Base-by-base conservation (phyloP, 2,329 filamentous ascomycete species). In the Colletotrichum tanaceti region DNA sequence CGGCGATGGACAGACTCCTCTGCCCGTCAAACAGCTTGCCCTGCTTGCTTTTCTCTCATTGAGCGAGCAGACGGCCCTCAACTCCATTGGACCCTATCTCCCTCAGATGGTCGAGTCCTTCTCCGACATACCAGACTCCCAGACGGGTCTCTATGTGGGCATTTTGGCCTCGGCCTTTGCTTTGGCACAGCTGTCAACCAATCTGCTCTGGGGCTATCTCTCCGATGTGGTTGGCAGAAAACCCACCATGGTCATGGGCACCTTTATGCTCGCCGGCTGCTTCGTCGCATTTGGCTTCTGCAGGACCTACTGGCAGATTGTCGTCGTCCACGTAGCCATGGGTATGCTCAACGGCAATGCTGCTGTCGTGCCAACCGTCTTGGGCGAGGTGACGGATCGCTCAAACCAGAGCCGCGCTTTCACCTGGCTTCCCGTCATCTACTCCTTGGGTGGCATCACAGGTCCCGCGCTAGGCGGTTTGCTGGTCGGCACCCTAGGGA, bases 351-450 rank as follows among this genome's bases (percentile, higher is more conserved):
- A 98, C 78, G 96, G 96, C 60, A 99, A 99, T 75, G 94, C 96
- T 38, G 95, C 93, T 5, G 90, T 98, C 14, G 94, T 99, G 16
- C 95, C 93, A 9, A 98, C 96, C 0, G 97, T 95, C 57, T 80
- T 99, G 57, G 96, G 96, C 47, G 96, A 99, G 79, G 91, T 99
- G 60, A 99, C 96, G 1, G 94, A 98, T 77, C 89, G 93, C 63
- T 96, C 91, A 71, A 99, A 99, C 78, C 96, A 99, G 84, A 96
- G 93, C 75, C 87, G 88, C 61, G 96, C 94, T 0, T 99, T 99
- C 75, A 96, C 93, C 1, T 99, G 97, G 82, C 83, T 99, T 49
- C 96, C 96, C 0, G 91, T 98, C 46, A 91, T 98, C n/a, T 99
- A 99, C 79, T 95, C 95, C 4, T 84, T 99, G 41, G 96, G 96